phyloP scores from a whole-genome alignment of 2,329 filamentous ascomycete species.

The Diaporthe citri region DNA sequence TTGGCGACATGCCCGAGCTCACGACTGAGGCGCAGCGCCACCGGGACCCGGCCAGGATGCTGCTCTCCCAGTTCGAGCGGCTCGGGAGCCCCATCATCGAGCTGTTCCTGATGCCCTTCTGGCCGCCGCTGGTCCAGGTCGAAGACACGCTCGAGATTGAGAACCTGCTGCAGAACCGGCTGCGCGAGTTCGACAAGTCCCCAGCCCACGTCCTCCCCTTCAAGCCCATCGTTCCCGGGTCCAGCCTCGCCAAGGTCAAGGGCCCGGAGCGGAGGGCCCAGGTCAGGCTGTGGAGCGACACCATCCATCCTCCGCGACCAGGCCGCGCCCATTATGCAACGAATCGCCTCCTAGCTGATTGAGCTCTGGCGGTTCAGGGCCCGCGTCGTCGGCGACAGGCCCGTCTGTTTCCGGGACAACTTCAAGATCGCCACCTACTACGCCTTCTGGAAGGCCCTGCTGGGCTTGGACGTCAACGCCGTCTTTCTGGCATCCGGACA shows the following conservation, averaged over 20 bases:
- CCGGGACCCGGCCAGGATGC: conserved; percentile 26
- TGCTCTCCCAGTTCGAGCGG: conserved; percentile 20
- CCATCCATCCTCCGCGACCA: conserved; percentile 37
- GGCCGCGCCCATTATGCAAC: conserved; percentile 34
- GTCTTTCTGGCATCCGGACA: conserved; percentile 35
- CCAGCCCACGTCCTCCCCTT: conserved; percentile 30
- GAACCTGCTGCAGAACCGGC: conserved; percentile 43
- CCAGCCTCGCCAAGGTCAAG: conserved; percentile 36
- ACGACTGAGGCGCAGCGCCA: conserved; percentile 24
- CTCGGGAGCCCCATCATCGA: conserved; percentile 21
- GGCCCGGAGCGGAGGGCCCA: conserved; percentile 34
- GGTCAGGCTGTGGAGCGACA: conserved; percentile 36
- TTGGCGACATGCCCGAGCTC: conserved; percentile 37
- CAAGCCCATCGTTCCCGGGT: conserved; percentile 33
- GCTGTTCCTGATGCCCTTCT: conserved; percentile 36
- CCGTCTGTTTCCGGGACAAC: conserved; percentile 40
- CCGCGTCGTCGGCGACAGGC: conserved; percentile 36
- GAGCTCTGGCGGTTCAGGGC: conserved; percentile 42
- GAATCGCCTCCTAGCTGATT: conserved; percentile 42
- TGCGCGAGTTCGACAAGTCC: conserved; percentile 40
- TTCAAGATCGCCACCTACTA: conserved; percentile 38
- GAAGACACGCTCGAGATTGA: conserved; percentile 43
- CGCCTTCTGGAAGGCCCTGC: conserved; percentile 37
- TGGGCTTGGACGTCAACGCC: conserved; percentile 31
- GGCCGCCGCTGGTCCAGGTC: conserved; percentile 42